Conservation (phyloP, 371 early-diverging fungal species). For the Amoeboaphelidium occidentale region DNA sequence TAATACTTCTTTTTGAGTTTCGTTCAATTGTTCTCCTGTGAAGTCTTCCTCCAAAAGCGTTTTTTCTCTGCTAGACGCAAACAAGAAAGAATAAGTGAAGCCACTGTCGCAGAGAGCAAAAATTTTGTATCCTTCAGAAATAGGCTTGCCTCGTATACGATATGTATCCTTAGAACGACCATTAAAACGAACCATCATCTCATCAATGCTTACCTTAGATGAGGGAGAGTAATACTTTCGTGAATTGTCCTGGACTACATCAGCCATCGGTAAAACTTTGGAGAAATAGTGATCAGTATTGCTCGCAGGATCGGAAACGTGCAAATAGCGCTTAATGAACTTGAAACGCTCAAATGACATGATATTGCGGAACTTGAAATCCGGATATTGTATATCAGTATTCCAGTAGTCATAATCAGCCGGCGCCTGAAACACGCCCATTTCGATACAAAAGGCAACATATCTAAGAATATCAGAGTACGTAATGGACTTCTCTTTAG, state of each 20-base stretch:
- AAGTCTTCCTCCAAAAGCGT: too few relatives aligned
- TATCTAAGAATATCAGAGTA: conserved; percentile 2
- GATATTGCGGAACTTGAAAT: conserved; percentile 3
- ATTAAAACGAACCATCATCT: conserved; percentile 7
- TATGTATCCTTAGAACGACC: conserved; percentile 5
- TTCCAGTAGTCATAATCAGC: conserved; percentile 1
- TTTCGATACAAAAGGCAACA: conserved; percentile 5
- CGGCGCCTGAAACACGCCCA: conserved; percentile 3
- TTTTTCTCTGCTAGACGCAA: too few relatives aligned
- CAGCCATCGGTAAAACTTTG: conserved; percentile 7
- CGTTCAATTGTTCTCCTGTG: too few relatives aligned
- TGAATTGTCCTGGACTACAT: conserved; percentile 2
- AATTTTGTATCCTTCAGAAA: conserved; percentile 5
- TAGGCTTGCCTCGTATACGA: conserved; percentile 7
- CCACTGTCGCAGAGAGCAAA: conserved; percentile 5
- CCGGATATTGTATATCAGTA: conserved; percentile 1
- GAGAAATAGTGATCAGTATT: conserved; percentile 1
- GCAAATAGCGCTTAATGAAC: conserved; percentile 5
- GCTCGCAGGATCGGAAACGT: neutral
- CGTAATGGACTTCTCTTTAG: conserved; percentile 2
- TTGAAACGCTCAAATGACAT: conserved; percentile 2
- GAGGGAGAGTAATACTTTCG: conserved; percentile 4
- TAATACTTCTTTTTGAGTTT: too few relatives aligned
- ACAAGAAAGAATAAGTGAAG: conserved; percentile 4
- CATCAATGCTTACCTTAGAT: conserved; percentile 6